These are phyloP conservation scores for Boletales sp. DNA, from an alignment of 768 basidiomycete species.

Conservation along the genomic window DNA sequence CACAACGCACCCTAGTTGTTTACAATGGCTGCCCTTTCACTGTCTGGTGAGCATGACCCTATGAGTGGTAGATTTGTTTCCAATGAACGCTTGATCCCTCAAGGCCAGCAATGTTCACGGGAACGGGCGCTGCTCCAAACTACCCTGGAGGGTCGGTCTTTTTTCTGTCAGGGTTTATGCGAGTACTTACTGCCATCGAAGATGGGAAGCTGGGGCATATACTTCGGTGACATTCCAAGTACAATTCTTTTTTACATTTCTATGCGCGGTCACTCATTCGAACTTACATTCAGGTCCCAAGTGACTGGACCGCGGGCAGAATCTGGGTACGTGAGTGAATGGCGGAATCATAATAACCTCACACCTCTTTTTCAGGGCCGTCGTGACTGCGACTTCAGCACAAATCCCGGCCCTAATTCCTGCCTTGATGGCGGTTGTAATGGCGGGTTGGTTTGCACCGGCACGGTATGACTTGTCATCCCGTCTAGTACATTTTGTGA, in stretches of 20 bases:
- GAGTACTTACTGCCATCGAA: constrained; percentile 8
- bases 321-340: constrained; percentile 47
- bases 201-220: constrained; percentile 32
- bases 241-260: neutral
- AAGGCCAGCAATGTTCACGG: constrained; percentile 61
- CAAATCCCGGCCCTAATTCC: constrained; percentile 48
- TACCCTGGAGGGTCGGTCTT: constrained; percentile 42
- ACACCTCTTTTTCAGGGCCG: constrained; percentile 34
- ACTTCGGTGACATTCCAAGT: constrained; percentile 28
- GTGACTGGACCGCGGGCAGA: constrained; percentile 62
- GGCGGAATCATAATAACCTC: neutral
- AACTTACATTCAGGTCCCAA: constrained; percentile 41
- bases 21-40: constrained; percentile 66
- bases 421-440: constrained; percentile 68
- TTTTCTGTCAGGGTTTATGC: neutral
- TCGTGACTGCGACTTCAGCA: constrained; percentile 59
- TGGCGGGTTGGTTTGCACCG: constrained; percentile 62
- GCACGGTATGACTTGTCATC: constrained; percentile 35
- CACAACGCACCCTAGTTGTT: constrained; percentile 58
- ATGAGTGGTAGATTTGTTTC: neutral
- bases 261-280: neutral
- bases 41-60: constrained; percentile 47
- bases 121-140: constrained; percentile 45
- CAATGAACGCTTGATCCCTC: neutral
- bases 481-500: neutral